Evolutionary conservation across 179 eudicot species (phyloP).

Genomic region (Beta macrorhiza): DNA sequence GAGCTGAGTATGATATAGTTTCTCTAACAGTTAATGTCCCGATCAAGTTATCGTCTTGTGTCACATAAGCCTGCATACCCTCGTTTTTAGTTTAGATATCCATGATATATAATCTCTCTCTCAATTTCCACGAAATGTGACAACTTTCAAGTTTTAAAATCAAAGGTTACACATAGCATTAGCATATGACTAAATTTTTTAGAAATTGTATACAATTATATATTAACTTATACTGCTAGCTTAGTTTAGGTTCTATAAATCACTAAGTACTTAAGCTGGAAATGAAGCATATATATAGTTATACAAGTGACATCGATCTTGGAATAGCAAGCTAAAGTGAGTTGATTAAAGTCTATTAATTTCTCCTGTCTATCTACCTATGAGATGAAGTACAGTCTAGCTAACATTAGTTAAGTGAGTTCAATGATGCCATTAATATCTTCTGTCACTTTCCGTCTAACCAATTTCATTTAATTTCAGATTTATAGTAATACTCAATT

Average conservation of each 20-base stretch:
- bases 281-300: background rate
- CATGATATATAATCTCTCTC: no score
- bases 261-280: background rate
- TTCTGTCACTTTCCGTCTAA: background rate
- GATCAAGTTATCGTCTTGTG: conserved; percentile 96
- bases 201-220: background rate
- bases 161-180: no score
- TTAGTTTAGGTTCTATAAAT: background rate
- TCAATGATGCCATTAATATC: background rate
- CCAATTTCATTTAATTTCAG: background rate
- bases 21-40: conserved; percentile 95
- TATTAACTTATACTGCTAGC: background rate
- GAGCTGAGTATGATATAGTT: conserved; percentile 88
- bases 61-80: conserved; percentile 76
- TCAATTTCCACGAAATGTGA: no score
- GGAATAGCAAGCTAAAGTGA: background rate
- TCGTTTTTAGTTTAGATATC: no score
- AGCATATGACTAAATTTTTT: no score
- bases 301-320: background rate
- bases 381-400: background rate
- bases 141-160: no score
- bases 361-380: background rate
- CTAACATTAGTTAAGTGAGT: background rate
- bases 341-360: background rate
- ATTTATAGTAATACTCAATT: no score